Base-by-base conservation (phyloP, 2,329 filamentous ascomycete genomes). In the Colletotrichum viniferum region DNA sequence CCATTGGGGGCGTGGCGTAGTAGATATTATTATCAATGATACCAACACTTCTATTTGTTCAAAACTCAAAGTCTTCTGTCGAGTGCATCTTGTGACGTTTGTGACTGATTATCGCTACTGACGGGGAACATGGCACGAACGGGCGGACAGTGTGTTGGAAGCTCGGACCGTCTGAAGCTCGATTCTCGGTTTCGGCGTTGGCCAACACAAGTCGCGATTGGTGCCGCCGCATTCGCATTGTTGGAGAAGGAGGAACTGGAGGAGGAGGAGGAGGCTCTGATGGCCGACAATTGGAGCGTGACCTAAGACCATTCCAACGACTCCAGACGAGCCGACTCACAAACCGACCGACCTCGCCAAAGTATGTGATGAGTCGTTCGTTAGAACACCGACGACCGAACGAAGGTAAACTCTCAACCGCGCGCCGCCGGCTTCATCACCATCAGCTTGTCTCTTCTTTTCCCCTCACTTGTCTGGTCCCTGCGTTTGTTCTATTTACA, bases 31-130 rank as follows among this genome's bases (percentile, higher is more conserved):
- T 55, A 69, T 63, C 68, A 71, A 71, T 71, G 68, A 71, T 71
- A 75, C 73, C 73, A 75, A 75, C 63, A 75, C n/a, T 60, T 56
- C 55, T 56, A 73, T 64, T 52, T 75, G 62, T 67, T 75, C 69
- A 62, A 62, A 52, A 52, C 43, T 52, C 21, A 48, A 32, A 14
- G 34, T 12, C 30, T 55, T 26, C 14, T 30, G 16, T 34, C 34
- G 13, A 32, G 21, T 63, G 18, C 16, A 10, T n/a, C 21, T 34
- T 24, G 62, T 73, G 63, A 73, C 18, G 5, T 62, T n/a, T 36
- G 32, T 63, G 32, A 26, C 38, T 70, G 71, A 52, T 61, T 38
- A n/a, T 62, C 24, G 30, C 12, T 36, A 7, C 7, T 38, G 9
- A 16, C 43, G n/a, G 43, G 43, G 43, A 52, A 52, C 9, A 43